Base-by-base conservation (phyloP, 2,329 filamentous ascomycete species). In the Penicillium sp. region DNA sequence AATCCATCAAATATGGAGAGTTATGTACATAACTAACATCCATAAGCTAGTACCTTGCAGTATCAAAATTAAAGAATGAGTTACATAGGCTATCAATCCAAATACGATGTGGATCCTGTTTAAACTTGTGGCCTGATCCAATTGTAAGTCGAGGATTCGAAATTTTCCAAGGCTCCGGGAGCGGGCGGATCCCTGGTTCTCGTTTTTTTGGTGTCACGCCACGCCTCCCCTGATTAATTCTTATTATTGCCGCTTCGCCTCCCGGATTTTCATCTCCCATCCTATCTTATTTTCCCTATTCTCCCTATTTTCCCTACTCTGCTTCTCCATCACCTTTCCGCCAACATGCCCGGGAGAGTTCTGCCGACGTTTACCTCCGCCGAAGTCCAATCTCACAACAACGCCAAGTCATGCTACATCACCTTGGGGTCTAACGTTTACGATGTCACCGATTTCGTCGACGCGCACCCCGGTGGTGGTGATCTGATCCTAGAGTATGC, bases 361-460 rank as follows among this genome's bases (percentile, higher is more conserved):
- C 86, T 97, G 50, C 93, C 93, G 57, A 93, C 89, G 29, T 88
- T 97, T 71, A 88, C 90, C 50, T 83, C 83, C 67, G 85, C 88
- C 65, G 90, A 99, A 73, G 87, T 99, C 71, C 86, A 88, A 75
- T 81, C 86, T 67, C 92, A 96, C 77, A 93, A 90, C 74, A 88
- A 85, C 47, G 79, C 80, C 50, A 85, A 91, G 71, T 96, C 91
- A 49, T 97, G 93, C 81, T 99, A 93, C 81, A 93, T 99, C 67
- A 94, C 90, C 3, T 82, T 97, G 54, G 93, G 91, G 62, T 84
- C 84, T 58, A 95, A 93, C 67, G 93, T 99, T 67, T 99, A 92
- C 82, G 93, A 99, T 80, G 84, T 99, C 63, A 97, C 94, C 58
- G 86, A 90, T 56, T 99, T 99, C 71, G 77, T 97, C 60, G 86